Evolutionary conservation across 2,329 filamentous ascomycete species (phyloP).

Genomic region (Verticillium dahliae): DNA sequence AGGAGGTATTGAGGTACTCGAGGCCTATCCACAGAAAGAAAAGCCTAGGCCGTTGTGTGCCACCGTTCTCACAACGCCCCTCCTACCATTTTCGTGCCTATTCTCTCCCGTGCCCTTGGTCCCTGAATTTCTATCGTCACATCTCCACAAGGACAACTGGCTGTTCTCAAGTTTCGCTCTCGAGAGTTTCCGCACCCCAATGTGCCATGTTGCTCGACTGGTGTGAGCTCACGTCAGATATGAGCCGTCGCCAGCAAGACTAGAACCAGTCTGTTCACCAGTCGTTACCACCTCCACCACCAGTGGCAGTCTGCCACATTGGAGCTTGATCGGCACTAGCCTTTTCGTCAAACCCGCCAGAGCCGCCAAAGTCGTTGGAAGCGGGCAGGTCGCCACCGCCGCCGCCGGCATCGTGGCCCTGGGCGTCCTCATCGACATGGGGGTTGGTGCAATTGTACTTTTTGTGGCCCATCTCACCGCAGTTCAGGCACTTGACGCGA

Average conservation of each 20-base stretch:
- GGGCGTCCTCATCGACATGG: constrained; percentile 14
- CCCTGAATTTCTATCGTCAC: too few relatives aligned
- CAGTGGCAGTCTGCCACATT: not conserved
- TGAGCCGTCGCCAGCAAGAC: not conserved
- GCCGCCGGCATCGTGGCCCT: constrained; percentile 3
- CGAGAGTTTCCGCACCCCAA: too few relatives aligned
- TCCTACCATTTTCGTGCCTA: too few relatives aligned
- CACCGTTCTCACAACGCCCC: too few relatives aligned
- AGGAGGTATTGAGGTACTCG: too few relatives aligned
- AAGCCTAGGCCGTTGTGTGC: too few relatives aligned
- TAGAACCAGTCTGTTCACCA: constrained; percentile 4
- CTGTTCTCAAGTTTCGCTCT: too few relatives aligned
- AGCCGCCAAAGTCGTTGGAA: constrained; percentile 1
- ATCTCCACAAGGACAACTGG: too few relatives aligned
- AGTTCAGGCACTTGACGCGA: constrained; percentile 54
- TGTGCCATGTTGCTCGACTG: not conserved
- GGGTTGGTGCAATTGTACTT: constrained; percentile 30
- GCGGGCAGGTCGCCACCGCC: not conserved
- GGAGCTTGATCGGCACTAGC: constrained; percentile 1
- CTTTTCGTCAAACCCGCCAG: not conserved
- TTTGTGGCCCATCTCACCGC: constrained; percentile 39
- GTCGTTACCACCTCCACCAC: not conserved
- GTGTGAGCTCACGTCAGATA: not conserved
- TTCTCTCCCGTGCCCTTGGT: too few relatives aligned
- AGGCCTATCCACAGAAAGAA: too few relatives aligned